Evolutionary conservation across 2,329 filamentous ascomycete species (phyloP).

Genomic region (Saccharata proteae): DNA sequence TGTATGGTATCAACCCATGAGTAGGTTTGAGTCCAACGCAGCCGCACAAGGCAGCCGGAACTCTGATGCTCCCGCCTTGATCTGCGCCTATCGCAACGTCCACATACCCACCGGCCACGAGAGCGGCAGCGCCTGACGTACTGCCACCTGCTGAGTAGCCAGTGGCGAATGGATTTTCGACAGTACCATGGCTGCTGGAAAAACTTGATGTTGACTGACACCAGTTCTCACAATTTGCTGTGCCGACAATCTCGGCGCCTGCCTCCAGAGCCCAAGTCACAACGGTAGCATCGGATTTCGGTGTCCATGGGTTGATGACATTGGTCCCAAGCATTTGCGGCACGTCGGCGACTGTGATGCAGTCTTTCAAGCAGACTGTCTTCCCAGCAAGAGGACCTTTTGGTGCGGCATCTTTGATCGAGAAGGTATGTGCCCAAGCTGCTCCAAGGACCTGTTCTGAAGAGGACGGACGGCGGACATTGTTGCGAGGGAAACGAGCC

Average conservation of each 20-base stretch:
- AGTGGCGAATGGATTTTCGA: constrained; percentile 31
- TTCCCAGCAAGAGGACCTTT: constrained; percentile 23
- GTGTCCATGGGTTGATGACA: constrained; percentile 38
- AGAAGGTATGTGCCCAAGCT: constrained; percentile 41
- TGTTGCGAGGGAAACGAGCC: constrained; percentile 33
- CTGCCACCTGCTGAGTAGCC: constrained; percentile 39
- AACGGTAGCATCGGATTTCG: constrained; percentile 41
- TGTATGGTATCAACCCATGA: constrained; percentile 39
- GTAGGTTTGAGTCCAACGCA: constrained; percentile 32
- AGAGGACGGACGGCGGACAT: constrained; percentile 27
- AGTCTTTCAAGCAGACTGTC: constrained; percentile 42
- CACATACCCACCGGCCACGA: constrained; percentile 30
- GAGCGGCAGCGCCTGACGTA: constrained; percentile 30
- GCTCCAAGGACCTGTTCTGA: constrained; percentile 27
- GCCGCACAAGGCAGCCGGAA: constrained; percentile 25
- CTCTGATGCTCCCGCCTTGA: constrained; percentile 28
- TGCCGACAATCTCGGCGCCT: constrained; percentile 39
- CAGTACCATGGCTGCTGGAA: constrained; percentile 29
- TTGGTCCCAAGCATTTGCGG: constrained; percentile 43
- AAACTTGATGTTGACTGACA: constrained; percentile 38
- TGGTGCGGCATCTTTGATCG: constrained; percentile 25
- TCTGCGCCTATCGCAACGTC: constrained; percentile 28
- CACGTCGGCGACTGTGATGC: constrained; percentile 41
- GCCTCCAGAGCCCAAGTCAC: constrained; percentile 39
- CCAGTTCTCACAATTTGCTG: constrained; percentile 42